A percentile compares a stretch with the other conserved stretches of the same genome.
phyloP scores from a whole-genome alignment of 176 grass and related monocot species.

The Hordeum marinum region DNA sequence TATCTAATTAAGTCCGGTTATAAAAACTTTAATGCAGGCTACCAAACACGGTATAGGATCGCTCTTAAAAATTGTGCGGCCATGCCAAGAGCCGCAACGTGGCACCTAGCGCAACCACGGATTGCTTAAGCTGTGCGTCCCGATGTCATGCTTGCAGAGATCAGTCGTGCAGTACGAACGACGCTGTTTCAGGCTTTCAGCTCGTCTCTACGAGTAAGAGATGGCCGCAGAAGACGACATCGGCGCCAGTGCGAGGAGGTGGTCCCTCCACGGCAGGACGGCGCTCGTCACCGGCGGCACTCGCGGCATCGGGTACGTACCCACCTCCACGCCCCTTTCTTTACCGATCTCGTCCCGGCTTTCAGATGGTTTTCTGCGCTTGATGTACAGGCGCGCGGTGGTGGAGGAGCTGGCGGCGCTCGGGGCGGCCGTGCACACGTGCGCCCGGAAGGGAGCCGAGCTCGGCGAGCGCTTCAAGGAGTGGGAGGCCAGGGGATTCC shows the following conservation, averaged over 20 bases:
- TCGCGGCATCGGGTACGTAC: conserved; percentile 4
- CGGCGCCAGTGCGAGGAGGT: background rate
- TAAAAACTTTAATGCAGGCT: no score
- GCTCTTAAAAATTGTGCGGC: background rate
- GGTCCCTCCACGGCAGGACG: background rate
- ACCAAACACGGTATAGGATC: no score
- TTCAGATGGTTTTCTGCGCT: background rate
- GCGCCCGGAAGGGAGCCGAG: background rate
- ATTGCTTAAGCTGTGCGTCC: background rate
- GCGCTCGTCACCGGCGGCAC: conserved; percentile 10
- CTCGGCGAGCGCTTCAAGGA: conserved; percentile 7
- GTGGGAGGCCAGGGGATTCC: background rate
- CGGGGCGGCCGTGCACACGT: background rate
- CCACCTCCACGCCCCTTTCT: background rate
- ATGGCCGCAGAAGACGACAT: background rate
- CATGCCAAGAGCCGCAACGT: background rate
- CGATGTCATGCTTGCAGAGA: background rate
- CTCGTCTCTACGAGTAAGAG: background rate
- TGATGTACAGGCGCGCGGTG: background rate
- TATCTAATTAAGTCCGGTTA: no score
- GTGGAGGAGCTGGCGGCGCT: conserved; percentile 8
- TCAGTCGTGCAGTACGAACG: background rate
- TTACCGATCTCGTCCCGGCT: background rate
- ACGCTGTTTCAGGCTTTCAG: background rate
- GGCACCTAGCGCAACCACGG: background rate